phyloP scores from a whole-genome alignment of 805 yeast species.

The Geotrichum ghanense region DNA sequence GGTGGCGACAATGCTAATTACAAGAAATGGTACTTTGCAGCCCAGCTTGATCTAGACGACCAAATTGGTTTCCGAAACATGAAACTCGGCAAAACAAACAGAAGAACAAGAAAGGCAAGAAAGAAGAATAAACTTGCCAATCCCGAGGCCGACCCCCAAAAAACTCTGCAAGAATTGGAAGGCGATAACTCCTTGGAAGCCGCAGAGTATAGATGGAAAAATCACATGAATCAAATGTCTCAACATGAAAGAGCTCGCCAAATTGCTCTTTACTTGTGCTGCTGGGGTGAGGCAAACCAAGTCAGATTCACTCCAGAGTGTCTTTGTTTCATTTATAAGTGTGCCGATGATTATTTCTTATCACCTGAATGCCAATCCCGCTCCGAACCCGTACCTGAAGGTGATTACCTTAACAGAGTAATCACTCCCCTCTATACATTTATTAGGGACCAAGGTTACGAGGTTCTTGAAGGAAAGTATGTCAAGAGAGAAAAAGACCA shows the following conservation, averaged over 20 bases:
- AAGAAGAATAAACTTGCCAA: constrained; percentile 35
- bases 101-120: constrained; percentile 37
- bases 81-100: constrained; percentile 39
- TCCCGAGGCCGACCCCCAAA: constrained; percentile 42
- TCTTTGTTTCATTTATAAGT: constrained; percentile 88
- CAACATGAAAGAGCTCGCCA: constrained; percentile 53
- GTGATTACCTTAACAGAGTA: constrained; percentile 79
- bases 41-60: constrained; percentile 67
- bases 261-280: constrained; percentile 47
- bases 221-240: constrained; percentile 42
- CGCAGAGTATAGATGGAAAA: constrained; percentile 75
- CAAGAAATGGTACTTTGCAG: constrained; percentile 86
- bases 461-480: constrained; percentile 41
- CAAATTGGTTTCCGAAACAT: constrained; percentile 46
- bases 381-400: constrained; percentile 36
- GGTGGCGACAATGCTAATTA: constrained; percentile 86
- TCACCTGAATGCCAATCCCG: constrained; percentile 86
- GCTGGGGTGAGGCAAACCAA: constrained; percentile 76
- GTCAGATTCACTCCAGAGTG: constrained; percentile 88
- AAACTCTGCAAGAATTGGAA: constrained; percentile 53
- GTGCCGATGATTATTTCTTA: constrained; percentile 80
- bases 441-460: constrained; percentile 58
- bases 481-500: constrained; percentile 62
- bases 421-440: constrained; percentile 78
- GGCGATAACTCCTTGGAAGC: constrained; percentile 58